phyloP scores from a whole-genome alignment of 1,139 yeast species.

The Blastobotrys arbuscula region DNA sequence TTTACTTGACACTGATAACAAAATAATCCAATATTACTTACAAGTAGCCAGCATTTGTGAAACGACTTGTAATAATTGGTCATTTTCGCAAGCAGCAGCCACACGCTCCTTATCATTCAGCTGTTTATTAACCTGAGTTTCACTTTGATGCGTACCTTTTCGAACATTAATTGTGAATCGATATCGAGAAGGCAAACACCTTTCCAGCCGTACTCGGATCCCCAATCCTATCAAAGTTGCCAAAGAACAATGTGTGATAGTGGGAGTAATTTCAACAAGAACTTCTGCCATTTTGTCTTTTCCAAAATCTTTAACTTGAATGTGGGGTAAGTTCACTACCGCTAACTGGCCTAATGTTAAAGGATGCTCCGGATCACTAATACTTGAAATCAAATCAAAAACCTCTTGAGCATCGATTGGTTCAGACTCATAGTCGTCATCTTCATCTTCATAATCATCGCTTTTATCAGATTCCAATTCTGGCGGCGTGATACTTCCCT shows the following conservation, averaged over 20 bases:
- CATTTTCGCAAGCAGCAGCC: slow-evolving; percentile 98
- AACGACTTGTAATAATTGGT: slow-evolving; percentile 79
- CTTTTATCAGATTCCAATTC: slow-evolving; percentile 12
- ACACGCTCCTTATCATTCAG: slow-evolving; percentile 96
- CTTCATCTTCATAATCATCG: slow-evolving; percentile 12
- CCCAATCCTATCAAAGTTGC: slow-evolving; percentile 97
- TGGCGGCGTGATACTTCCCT: slow-evolving; percentile 2
- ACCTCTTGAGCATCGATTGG: slow-evolving; percentile 75
- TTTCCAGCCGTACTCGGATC: slow-evolving; percentile 81
- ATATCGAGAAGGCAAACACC: slow-evolving; percentile 82
- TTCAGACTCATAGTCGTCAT: slow-evolving; percentile 36
- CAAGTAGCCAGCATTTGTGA: slow-evolving; percentile 90
- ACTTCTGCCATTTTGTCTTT: slow-evolving; percentile 64
- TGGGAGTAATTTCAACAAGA: slow-evolving; percentile 83
- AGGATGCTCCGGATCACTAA: slow-evolving; percentile 98
- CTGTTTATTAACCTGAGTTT: slow-evolving; percentile 92
- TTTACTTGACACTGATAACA: too few relatives aligned
- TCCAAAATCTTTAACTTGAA: slow-evolving; percentile 56
- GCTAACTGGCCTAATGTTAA: slow-evolving; percentile 90
- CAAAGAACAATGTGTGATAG: slow-evolving; percentile 93
- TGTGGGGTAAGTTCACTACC: slow-evolving; percentile 82
- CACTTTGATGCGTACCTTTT: slow-evolving; percentile 94
- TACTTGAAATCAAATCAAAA: slow-evolving; percentile 70
- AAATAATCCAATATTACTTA: slow-evolving; percentile 19
- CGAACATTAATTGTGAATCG: slow-evolving; percentile 75